Evolutionary conservation across 2,329 filamentous ascomycete species (phyloP), one percentile per base, ranked within the genome.

Genomic region (Lecanicillium sp.): DNA sequence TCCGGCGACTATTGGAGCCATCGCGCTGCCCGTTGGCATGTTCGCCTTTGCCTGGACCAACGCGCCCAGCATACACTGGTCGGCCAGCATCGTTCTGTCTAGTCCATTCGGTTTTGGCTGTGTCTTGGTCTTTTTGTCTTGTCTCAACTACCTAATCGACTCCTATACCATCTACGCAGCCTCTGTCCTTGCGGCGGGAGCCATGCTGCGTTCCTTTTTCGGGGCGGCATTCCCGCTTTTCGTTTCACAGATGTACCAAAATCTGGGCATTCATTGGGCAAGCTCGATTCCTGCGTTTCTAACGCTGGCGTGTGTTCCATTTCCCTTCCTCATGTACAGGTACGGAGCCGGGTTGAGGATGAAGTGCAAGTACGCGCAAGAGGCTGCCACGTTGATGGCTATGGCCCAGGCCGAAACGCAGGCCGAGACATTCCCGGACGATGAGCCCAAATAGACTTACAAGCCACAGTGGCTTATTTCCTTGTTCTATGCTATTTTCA

Each of bases 141-240:
- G 69, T 4, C 64, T 68, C 33, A 74, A 70, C 0, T 83, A 83
- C 47, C 62, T 81, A 5, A 69, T 80, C 17, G 76, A 82, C 41
- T 65, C 70, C 4, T 64, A 57, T 37, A 49, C 53, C 18, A 42
- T 53, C 32, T 61, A 60, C 37, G 60, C 62, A 2, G 62, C 62
- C 6, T 59, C 54, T 4, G 62, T 59, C 0, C 67, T 79, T 2
- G 78, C 79, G 0, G 76, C 76, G 0, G 76, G 65, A 44, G 74
- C 73, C 0, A 66, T 80, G 1, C 51, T 78, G 4, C 56, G 75
- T 11, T 60, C 54, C 6, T 49, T 75, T 0, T 79, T 80, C 48
- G 81, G 76, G 17, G 79, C 77, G 9, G 55, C 73, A 0, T 67
- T 80, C 13, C 75, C 75, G 1, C 56, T 80, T 3, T 74, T 73